These are phyloP conservation scores for Penicilliopsis zonata DNA, from an alignment of 495 filamentous ascomycete genomes.

Conservation along the genomic window DNA sequence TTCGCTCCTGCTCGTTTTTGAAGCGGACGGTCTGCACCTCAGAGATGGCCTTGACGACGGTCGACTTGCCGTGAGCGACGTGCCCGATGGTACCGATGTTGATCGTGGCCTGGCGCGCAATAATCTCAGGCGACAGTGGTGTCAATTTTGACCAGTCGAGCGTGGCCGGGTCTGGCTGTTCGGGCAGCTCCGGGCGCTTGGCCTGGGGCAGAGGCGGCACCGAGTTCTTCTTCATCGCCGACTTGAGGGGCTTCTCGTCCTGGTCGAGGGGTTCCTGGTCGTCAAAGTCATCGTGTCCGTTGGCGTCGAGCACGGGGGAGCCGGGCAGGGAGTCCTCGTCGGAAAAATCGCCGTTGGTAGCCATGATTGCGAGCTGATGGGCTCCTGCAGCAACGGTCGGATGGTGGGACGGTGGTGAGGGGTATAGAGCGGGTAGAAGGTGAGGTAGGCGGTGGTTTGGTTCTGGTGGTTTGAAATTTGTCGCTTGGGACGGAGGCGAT, in stretches of 20 bases:
- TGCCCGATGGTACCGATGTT: constrained; percentile 99
- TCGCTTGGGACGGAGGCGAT: constrained; percentile 22
- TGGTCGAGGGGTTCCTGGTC: constrained; percentile 40
- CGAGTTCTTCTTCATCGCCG: constrained; percentile 52
- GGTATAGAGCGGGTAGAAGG: constrained; percentile 11
- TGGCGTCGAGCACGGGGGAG: constrained; percentile 44
- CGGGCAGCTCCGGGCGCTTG: constrained; percentile 55
- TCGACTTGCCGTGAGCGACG: constrained; percentile 96
- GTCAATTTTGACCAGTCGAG: constrained; percentile 67
- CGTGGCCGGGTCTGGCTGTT: constrained; percentile 79
- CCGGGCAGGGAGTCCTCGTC: constrained; percentile 49
- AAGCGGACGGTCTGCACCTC: constrained; percentile 98
- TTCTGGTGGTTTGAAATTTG: constrained; percentile 23
- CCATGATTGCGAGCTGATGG: constrained; percentile 37
- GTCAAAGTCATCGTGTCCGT: constrained; percentile 41
- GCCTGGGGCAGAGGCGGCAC: constrained; percentile 30
- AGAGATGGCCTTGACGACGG: constrained; percentile 97
- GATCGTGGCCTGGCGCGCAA: constrained; percentile 92
- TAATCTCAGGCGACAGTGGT: constrained; percentile 90
- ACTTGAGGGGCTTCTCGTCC: constrained; percentile 44
- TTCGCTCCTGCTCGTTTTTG: constrained; percentile 97
- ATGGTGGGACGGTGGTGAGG: constrained; percentile 7
- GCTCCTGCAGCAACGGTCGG: constrained; percentile 6
- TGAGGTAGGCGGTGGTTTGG: constrained; percentile 9
- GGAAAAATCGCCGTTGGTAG: constrained; percentile 50